Conservation (phyloP, 768 basidiomycete genomes). For the Mycena kentingensis region DNA sequence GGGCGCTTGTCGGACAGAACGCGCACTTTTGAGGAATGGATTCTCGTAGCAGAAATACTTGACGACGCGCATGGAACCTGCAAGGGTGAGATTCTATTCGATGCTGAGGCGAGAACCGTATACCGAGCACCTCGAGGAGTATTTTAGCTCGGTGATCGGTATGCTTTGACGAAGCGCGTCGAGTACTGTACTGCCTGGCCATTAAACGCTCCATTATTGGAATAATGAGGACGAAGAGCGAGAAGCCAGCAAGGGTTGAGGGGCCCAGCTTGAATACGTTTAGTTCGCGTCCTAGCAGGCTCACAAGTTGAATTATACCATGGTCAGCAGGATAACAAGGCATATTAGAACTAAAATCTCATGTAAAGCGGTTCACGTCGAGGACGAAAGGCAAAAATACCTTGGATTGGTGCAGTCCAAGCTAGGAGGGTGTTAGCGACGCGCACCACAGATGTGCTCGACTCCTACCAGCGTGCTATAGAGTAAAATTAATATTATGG, state of each 20-base stretch:
- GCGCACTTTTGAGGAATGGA: slow-evolving; percentile 64
- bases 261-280: slow-evolving; percentile 55
- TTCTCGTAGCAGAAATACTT: slow-evolving; percentile 77
- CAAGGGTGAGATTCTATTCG: neutral
- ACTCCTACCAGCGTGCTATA: slow-evolving; percentile 44
- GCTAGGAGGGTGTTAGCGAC: slow-evolving; percentile 30
- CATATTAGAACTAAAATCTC: slow-evolving; percentile 44
- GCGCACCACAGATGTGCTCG: neutral
- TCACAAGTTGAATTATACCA: slow-evolving; percentile 38
- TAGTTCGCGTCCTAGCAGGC: neutral
- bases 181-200: slow-evolving; percentile 55
- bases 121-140: slow-evolving; percentile 65
- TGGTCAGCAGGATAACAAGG: slow-evolving; percentile 57
- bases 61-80: slow-evolving; percentile 69
- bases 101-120: slow-evolving; percentile 4
- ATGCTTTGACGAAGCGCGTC: slow-evolving; percentile 58
- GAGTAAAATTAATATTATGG: slow-evolving; percentile 2
- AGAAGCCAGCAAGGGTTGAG: slow-evolving; percentile 70
- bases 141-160: slow-evolving; percentile 66
- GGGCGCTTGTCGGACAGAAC: slow-evolving; percentile 1
- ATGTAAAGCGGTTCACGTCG: slow-evolving; percentile 1
- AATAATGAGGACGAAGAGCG: slow-evolving; percentile 60
- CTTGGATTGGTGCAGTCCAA: slow-evolving; percentile 72
- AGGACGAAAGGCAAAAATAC: neutral
- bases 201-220: slow-evolving; percentile 68